phyloP scores from a whole-genome alignment of 2,329 filamentous ascomycete species.

The Cadophora gregata region DNA sequence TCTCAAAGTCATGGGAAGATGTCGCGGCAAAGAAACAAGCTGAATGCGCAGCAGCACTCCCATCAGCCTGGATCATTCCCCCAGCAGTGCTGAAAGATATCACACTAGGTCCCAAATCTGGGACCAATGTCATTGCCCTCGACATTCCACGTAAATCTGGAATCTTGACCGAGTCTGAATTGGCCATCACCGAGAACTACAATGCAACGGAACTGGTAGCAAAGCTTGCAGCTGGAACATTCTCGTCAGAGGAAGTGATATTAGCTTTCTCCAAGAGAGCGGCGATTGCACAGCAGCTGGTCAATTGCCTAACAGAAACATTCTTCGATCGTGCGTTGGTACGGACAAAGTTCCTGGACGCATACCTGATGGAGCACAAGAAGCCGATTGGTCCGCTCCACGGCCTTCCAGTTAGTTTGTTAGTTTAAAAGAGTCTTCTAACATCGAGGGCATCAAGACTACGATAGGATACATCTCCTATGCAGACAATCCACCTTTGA shows the following conservation, averaged over 20 bases:
- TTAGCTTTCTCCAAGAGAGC: constrained; percentile 53
- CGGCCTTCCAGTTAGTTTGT: constrained; percentile 61
- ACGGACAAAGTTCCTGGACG: constrained; percentile 52
- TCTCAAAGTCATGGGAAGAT: neutral
- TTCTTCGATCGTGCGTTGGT: constrained; percentile 53
- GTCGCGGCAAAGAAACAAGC: constrained; percentile 6
- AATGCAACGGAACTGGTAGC: constrained; percentile 23
- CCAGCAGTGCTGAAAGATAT: constrained; percentile 1
- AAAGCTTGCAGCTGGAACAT: constrained; percentile 26
- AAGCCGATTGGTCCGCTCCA: constrained; percentile 62
- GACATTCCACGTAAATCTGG: constrained; percentile 2
- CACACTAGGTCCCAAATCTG: neutral
- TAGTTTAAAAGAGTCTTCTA: constrained; percentile 63
- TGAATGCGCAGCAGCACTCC: constrained; percentile 2
- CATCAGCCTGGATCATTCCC: constrained; percentile 5
- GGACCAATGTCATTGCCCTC: constrained; percentile 1
- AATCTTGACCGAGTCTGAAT: constrained; percentile 12
- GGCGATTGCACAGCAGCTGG: constrained; percentile 57
- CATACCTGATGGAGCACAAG: constrained; percentile 46
- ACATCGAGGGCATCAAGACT: constrained; percentile 80
- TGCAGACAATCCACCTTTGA: constrained; percentile 63
- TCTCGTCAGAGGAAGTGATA: constrained; percentile 53
- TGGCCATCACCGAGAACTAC: constrained; percentile 26
- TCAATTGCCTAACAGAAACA: constrained; percentile 50
- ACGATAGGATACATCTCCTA: constrained; percentile 79